Percentiles rank a stretch among this genome's conserved stretches.
These are phyloP conservation scores for Gynostemma pentaphyllum DNA, from an alignment of 306 rosid genomes.

Conservation along the genomic window DNA sequence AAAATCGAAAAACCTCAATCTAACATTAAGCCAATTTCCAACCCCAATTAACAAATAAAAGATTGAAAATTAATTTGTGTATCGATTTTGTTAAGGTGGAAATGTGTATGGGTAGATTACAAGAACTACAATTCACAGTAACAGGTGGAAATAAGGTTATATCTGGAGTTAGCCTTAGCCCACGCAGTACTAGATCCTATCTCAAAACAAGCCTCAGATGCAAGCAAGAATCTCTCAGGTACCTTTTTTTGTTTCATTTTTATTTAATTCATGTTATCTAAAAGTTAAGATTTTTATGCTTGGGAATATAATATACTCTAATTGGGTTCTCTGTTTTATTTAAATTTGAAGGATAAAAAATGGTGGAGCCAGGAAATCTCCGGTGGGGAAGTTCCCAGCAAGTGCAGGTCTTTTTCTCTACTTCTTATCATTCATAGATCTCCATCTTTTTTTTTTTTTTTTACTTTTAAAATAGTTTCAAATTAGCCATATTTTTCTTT, in stretches of 20 bases:
- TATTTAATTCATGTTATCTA: not conserved
- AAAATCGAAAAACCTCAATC: no score
- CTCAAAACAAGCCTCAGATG: slow-evolving; percentile 85
- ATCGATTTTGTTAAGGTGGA: slow-evolving; percentile 45
- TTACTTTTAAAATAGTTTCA: not conserved
- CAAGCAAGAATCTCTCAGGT: slow-evolving; percentile 86
- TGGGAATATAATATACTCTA: slow-evolving; percentile 9
- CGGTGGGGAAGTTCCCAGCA: slow-evolving; percentile 65
- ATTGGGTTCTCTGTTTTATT: slow-evolving; percentile 9
- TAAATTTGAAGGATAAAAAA: slow-evolving; percentile 37
- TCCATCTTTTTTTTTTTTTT: not conserved
- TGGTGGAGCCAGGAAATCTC: slow-evolving; percentile 47
- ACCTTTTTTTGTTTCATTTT: not conserved
- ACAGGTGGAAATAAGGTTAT: slow-evolving; percentile 69
- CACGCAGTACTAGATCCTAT: slow-evolving; percentile 80
- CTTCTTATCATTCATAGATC: not conserved
- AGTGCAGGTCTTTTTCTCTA: slow-evolving; percentile 27
- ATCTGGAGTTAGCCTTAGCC: slow-evolving; percentile 81
- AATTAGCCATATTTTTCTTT: not conserved
- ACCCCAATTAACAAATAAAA: no score
- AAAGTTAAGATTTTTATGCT: slow-evolving; percentile 3
- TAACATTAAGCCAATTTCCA: no score
- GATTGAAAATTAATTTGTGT: no score
- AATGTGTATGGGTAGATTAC: slow-evolving; percentile 72
- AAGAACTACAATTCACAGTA: slow-evolving; percentile 80